These are phyloP conservation scores for Typha latifolia DNA, from an alignment of 176 grass and related monocot species.

Conservation along the genomic window DNA sequence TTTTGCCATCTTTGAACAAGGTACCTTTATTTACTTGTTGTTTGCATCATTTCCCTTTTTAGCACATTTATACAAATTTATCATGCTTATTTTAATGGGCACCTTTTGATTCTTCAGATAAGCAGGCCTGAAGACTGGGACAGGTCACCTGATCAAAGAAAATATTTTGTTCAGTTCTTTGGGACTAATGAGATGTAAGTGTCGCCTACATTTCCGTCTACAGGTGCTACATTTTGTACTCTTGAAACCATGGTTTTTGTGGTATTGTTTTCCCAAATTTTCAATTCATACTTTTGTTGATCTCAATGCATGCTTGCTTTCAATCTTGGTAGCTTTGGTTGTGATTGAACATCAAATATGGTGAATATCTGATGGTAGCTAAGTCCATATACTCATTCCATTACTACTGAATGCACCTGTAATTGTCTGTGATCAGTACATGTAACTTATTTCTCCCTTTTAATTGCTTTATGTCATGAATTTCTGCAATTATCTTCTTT, in stretches of 20 bases:
- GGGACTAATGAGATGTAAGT: constrained; percentile 89
- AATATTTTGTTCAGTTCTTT: constrained; percentile 87
- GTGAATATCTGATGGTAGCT: neutral
- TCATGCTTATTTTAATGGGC: neutral
- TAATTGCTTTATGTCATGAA: too few relatives aligned
- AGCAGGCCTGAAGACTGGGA: constrained; percentile 66
- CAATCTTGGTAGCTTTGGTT: neutral
- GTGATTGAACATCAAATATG: constrained; percentile 1
- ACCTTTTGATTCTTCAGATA: constrained; percentile 37
- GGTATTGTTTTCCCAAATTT: neutral
- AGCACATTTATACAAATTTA: neutral
- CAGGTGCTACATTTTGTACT: neutral
- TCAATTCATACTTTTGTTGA: neutral
- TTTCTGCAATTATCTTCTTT: too few relatives aligned
- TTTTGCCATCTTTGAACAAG: constrained; percentile 4
- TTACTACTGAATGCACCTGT: too few relatives aligned
- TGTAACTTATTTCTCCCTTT: too few relatives aligned
- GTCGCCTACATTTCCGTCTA: neutral
- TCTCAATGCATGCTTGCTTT: neutral
- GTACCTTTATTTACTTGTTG: too few relatives aligned
- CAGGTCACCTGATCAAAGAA: constrained; percentile 37
- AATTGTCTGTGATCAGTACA: too few relatives aligned
- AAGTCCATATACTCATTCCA: neutral
- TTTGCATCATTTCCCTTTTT: neutral
- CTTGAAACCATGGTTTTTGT: neutral